Evolutionary conservation across 139 green algal species (phyloP).

Genomic region (Astrephomene gubernaculifera): DNA sequence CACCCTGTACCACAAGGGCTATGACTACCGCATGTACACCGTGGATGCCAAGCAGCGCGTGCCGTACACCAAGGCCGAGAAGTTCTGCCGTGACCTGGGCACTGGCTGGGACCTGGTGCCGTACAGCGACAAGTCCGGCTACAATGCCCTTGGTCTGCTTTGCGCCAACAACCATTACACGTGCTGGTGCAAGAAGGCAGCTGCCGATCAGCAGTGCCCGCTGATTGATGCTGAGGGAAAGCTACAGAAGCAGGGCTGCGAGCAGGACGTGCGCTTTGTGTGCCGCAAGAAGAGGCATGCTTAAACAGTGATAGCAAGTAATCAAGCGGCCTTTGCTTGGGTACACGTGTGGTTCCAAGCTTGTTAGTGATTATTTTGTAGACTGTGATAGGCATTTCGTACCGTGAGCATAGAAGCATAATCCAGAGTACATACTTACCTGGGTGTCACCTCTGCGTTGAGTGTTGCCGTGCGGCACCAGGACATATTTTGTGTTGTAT

Average conservation of each 20-base stretch:
- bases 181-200: neutral
- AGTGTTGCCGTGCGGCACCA: too few relatives aligned
- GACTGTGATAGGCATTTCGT: too few relatives aligned
- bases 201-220: neutral
- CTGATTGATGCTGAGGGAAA: neutral
- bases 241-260: constrained; percentile 19
- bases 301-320: too few relatives aligned
- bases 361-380: too few relatives aligned
- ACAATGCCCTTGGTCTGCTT: neutral
- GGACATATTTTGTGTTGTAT: too few relatives aligned
- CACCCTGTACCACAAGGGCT: neutral
- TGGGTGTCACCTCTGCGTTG: too few relatives aligned
- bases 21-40: constrained; percentile 28
- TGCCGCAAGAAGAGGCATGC: constrained; percentile 8
- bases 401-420: too few relatives aligned
- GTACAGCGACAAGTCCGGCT: neutral
- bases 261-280: constrained; percentile 27
- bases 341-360: too few relatives aligned
- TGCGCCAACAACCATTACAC: constrained; percentile 12
- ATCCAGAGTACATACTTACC: too few relatives aligned
- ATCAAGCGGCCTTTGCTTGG: too few relatives aligned
- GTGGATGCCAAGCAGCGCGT: neutral
- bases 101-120: constrained; percentile 17
- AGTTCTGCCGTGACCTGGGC: constrained; percentile 6
- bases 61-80: neutral